Evolutionary conservation across 352 stramenopile species (phyloP).

Genomic region (Globisporangium rhizosaccharum): DNA sequence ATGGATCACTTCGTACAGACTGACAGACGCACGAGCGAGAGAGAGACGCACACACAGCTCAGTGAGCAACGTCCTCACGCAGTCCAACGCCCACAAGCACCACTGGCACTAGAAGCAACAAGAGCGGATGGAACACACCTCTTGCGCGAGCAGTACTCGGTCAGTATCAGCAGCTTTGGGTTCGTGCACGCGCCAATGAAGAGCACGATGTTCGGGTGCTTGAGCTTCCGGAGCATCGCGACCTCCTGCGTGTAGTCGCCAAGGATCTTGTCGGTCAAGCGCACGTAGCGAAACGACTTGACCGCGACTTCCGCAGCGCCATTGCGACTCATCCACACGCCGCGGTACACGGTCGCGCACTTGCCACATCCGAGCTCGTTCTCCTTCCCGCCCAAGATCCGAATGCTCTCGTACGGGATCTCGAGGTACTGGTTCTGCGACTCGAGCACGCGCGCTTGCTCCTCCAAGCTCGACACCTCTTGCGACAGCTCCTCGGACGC

Average conservation of each 20-base stretch:
- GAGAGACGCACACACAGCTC: background rate
- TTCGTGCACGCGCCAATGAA: constrained; percentile 89
- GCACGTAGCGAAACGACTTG: constrained; percentile 84
- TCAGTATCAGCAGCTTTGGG: constrained; percentile 87
- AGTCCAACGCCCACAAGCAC: background rate
- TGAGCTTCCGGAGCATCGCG: constrained; percentile 79
- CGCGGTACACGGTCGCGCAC: constrained; percentile 81
- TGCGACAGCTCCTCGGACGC: constrained; percentile 44
- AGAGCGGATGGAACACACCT: constrained; percentile 30
- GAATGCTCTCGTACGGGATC: constrained; percentile 85
- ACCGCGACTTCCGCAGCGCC: constrained; percentile 80
- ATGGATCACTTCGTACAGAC: constrained; percentile 88
- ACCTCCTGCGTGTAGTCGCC: constrained; percentile 85
- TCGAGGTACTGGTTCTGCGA: constrained; percentile 85
- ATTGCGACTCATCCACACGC: constrained; percentile 83
- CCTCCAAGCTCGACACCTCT: constrained; percentile 65
- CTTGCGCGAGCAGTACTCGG: constrained; percentile 86
- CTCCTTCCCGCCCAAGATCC: constrained; percentile 80
- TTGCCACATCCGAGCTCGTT: constrained; percentile 86
- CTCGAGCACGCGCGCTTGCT: constrained; percentile 78
- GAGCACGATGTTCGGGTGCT: constrained; percentile 88
- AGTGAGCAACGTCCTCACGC: background rate
- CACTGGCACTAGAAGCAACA: background rate
- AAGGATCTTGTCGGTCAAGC: constrained; percentile 85
- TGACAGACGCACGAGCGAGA: constrained; percentile 15